Evolutionary conservation across 164 flowering plant genomes (phyloP).

Genomic region (Piper betle): DNA sequence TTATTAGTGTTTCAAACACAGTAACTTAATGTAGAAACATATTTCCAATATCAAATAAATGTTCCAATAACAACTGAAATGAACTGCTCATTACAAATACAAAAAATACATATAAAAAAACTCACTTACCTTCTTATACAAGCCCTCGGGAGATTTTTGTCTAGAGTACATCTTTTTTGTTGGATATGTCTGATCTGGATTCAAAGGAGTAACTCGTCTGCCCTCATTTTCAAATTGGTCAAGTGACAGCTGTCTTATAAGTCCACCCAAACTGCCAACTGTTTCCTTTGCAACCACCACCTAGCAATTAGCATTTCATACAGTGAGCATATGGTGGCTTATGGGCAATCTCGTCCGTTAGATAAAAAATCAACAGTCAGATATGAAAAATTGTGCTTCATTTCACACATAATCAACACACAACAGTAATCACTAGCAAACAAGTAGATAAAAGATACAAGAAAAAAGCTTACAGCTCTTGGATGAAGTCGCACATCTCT

Average conservation of each 20-base stretch:
- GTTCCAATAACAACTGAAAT: background rate
- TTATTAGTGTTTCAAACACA: background rate
- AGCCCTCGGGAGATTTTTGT: slow-evolving; percentile 83
- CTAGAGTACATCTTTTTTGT: slow-evolving; percentile 51
- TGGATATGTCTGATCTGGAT: slow-evolving; percentile 45
- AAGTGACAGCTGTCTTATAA: slow-evolving; percentile 89
- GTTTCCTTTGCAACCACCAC: slow-evolving; percentile 97
- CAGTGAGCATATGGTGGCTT: slow-evolving; percentile 3
- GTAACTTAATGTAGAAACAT: background rate
- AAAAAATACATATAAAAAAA: background rate
- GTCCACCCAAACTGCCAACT: slow-evolving; percentile 87
- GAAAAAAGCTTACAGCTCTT: slow-evolving; percentile 73
- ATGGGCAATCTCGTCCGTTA: no score
- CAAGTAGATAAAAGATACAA: background rate
- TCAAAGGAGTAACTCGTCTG: slow-evolving; percentile 70
- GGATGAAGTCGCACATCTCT: slow-evolving; percentile 93
- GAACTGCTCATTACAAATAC: background rate
- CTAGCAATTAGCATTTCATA: slow-evolving; percentile 24
- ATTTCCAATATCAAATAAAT: background rate
- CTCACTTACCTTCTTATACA: slow-evolving; percentile 75
- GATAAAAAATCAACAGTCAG: no score
- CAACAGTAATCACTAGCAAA: slow-evolving; percentile 1
- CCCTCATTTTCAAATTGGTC: slow-evolving; percentile 99
- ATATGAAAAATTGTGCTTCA: no score
- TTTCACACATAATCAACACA: background rate